These are phyloP conservation scores for Neostapfia colusana DNA, from an alignment of 176 grass and related monocot genomes.

Conservation along the genomic window DNA sequence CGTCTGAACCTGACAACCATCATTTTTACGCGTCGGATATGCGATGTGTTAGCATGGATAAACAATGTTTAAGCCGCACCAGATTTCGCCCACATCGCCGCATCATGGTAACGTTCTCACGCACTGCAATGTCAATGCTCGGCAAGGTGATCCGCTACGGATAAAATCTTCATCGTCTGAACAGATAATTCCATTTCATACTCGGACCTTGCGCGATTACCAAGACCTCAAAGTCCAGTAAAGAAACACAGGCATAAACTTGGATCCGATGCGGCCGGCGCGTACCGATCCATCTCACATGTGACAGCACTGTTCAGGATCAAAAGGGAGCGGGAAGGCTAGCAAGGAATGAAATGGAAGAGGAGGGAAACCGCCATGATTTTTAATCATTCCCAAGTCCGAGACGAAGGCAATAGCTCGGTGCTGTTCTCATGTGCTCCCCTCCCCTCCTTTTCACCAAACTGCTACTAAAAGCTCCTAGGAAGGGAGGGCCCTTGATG, in stretches of 20 bases:
- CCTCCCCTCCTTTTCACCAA: not conserved
- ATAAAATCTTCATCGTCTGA: conserved; percentile 17
- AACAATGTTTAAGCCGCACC: too few relatives aligned
- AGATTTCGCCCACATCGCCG: not conserved
- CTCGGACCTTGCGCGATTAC: not conserved
- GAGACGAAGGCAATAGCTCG: conserved; percentile 38
- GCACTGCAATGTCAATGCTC: conserved; percentile 1
- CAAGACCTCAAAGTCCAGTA: not conserved
- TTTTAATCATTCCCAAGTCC: conserved; percentile 39
- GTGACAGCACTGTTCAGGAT: conserved; percentile 25
- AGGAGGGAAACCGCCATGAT: conserved; percentile 23
- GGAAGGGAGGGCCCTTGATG: not conserved
- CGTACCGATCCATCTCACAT: conserved; percentile 11
- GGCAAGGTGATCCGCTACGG: not conserved
- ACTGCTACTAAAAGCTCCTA: not conserved
- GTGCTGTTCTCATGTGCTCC: conserved; percentile 44
- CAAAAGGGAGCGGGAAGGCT: not conserved
- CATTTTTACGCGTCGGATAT: not conserved
- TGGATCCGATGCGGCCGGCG: not conserved
- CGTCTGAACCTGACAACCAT: conserved; percentile 3
- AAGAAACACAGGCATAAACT: conserved; percentile 5
- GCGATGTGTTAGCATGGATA: not conserved
- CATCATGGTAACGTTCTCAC: not conserved
- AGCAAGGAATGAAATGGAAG: not conserved
- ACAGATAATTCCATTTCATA: conserved; percentile 19